phyloP scores from a whole-genome alignment of 352 stramenopile genomes.

The Phytophthora syringae region DNA sequence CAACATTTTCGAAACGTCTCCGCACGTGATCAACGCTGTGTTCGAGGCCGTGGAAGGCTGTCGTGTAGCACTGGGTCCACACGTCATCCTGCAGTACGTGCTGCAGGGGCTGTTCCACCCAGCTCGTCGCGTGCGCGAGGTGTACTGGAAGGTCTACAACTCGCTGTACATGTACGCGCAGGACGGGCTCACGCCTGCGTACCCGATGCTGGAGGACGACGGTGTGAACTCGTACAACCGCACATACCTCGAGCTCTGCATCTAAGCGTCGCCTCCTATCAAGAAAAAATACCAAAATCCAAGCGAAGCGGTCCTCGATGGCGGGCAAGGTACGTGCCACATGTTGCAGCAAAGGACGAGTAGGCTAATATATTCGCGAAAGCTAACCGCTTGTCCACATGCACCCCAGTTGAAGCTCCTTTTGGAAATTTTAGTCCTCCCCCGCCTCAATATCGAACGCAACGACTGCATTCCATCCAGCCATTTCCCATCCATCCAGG shows the following conservation, averaged over 20 bases:
- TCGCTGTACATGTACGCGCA: conserved; percentile 99
- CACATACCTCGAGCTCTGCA: conserved; percentile 93
- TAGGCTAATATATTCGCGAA: conserved; percentile 28
- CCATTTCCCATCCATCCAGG: not conserved
- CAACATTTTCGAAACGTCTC: conserved; percentile 99
- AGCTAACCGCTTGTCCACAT: not conserved
- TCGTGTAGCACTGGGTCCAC: conserved; percentile 96
- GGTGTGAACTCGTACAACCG: conserved; percentile 95
- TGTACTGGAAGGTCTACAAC: conserved; percentile 99
- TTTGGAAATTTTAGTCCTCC: not conserved
- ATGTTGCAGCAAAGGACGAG: conserved; percentile 22
- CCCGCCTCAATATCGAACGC: too few relatives aligned
- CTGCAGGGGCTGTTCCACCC: conserved; percentile 99
- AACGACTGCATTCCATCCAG: conserved; percentile 10
- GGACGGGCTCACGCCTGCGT: conserved; percentile 97
- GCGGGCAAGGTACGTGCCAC: too few relatives aligned
- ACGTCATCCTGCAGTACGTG: conserved; percentile 97
- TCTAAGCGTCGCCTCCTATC: conserved; percentile 44
- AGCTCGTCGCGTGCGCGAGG: conserved; percentile 97
- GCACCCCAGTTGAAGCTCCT: conserved; percentile 2
- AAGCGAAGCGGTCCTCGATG: conserved; percentile 4
- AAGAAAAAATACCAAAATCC: not conserved
- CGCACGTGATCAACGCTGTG: conserved; percentile 99
- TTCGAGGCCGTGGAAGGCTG: conserved; percentile 98
- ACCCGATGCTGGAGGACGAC: conserved; percentile 96